Evolutionary conservation across 345 rosid genomes (phyloP), one percentile per base, ranked within the genome.

Genomic region (Eucalyptus viminalis): DNA sequence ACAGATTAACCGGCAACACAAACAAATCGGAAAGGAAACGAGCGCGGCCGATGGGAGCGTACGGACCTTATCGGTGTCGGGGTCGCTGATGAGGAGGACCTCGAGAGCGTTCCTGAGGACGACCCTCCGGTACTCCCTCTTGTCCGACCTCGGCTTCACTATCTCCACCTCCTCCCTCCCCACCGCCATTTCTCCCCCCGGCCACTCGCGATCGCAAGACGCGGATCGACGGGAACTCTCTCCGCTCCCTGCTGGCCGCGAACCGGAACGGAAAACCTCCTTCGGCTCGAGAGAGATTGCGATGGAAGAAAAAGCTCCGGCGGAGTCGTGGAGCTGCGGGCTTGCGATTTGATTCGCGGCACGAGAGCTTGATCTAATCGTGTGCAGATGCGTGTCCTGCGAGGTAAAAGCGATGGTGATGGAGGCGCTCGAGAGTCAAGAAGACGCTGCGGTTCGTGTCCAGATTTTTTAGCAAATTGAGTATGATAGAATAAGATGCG

Each of bases 31-130:
- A 9, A 87, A 51, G 1, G 4, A 51, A 16, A 47, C 43, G 9
- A 29, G 51, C 11, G 50, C 56, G 37, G 47, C 69, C 6, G 50
- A n/a, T n/a, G 54, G 24, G 51, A 44, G 53, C 13, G 62, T 9
- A 56, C 62, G 67, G 88, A 86, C 99, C 97, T 97, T 97, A 87
- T 97, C 99, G 76, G 98, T 95, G 10, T 96, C 99, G 49, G 97
- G 97, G 90, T 97, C 99, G 94, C 97, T 94, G 89, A 97, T 90
- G 93, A 97, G 94, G 87, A 97, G 93, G 81, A 94, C 98, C 87
- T 96, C 93, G 80, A 97, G 97, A 27, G 95, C 92, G 92, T 97
- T 97, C 45, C 53, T 54, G 72, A 97, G 97, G 43, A 94, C 95
- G 92, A 96, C 90, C 91, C 95, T 93, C 76, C 94, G 88, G 90